Evolutionary conservation across 2,329 filamentous ascomycete species (phyloP).

Genomic region (Epichloe aotearoae): DNA sequence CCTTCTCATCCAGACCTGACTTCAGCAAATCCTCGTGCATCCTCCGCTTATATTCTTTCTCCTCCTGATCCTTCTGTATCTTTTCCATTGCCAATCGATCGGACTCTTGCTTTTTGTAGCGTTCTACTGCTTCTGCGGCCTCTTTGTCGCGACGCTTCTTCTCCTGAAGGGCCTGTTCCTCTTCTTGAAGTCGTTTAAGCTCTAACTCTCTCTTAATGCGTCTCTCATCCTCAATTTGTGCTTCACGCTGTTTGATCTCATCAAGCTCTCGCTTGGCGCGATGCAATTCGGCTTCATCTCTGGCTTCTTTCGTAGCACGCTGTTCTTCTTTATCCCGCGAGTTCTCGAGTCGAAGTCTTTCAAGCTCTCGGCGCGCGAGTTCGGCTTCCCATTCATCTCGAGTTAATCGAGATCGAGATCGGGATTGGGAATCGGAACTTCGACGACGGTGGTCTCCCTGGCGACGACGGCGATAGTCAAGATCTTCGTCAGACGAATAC

Average conservation of each 20-base stretch:
- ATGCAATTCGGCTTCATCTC: constrained; percentile 36
- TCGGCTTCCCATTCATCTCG: constrained; percentile 30
- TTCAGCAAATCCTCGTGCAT: constrained; percentile 45
- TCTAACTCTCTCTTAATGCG: constrained; percentile 40
- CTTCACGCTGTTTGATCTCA: constrained; percentile 30
- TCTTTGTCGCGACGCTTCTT: constrained; percentile 31
- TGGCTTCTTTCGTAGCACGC: constrained; percentile 25
- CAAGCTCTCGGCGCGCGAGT: constrained; percentile 28
- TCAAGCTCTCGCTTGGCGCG: constrained; percentile 35
- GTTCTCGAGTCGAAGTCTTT: constrained; percentile 29
- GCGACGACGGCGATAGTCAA: constrained; percentile 11
- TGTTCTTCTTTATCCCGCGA: constrained; percentile 24
- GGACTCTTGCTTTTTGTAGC: constrained; percentile 35
- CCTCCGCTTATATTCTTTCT: constrained; percentile 40
- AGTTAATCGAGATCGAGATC: constrained; percentile 19
- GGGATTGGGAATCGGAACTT: constrained; percentile 15
- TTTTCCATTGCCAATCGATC: constrained; percentile 33
- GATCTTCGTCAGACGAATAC: constrained; percentile 30
- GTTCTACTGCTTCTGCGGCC: constrained; percentile 35
- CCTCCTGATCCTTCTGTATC: constrained; percentile 33
- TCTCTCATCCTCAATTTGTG: constrained; percentile 34
- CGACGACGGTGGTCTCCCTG: constrained; percentile 16
- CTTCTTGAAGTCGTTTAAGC: constrained; percentile 32
- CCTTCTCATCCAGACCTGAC: constrained; percentile 44
- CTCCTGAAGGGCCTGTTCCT: constrained; percentile 30